Conservation (phyloP, 2,329 filamentous ascomycete species). For the Botrytis cinerea region DNA sequence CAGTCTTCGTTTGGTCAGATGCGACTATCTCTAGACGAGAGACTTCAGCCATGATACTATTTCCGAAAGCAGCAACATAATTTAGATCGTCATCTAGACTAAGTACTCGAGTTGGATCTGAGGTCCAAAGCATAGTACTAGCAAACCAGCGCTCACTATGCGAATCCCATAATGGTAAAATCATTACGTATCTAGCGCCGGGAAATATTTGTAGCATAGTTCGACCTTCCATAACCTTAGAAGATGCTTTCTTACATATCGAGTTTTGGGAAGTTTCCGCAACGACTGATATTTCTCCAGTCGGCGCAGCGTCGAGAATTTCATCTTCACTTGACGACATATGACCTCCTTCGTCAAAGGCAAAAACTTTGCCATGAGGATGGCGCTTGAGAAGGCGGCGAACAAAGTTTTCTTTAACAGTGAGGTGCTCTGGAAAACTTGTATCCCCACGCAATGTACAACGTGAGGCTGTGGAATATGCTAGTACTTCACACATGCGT, state of each 20-base stretch:
- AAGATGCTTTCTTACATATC: not conserved
- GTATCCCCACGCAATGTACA: slow-evolving; percentile 17
- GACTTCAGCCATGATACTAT: slow-evolving; percentile 55
- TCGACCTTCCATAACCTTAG: slow-evolving; percentile 12
- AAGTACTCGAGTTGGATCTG: slow-evolving; percentile 43
- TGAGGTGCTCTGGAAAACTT: slow-evolving; percentile 29
- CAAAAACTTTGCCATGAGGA: slow-evolving; percentile 37
- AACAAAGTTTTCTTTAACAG: slow-evolving; percentile 19
- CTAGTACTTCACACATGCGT: slow-evolving; percentile 32
- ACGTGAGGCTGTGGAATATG: slow-evolving; percentile 33
- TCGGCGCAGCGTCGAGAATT: not conserved
- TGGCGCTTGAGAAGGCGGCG: slow-evolving; percentile 28
- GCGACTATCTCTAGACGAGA: slow-evolving; percentile 52
- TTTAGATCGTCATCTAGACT: slow-evolving; percentile 42
- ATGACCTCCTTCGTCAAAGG: slow-evolving; percentile 34
- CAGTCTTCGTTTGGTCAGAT: slow-evolving; percentile 53
- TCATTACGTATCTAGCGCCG: slow-evolving; percentile 48
- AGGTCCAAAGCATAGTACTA: slow-evolving; percentile 51
- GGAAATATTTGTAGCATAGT: slow-evolving; percentile 40
- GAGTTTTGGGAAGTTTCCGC: not conserved
- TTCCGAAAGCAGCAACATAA: slow-evolving; percentile 46
- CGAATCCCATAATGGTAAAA: slow-evolving; percentile 52
- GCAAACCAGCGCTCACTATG: slow-evolving; percentile 49
- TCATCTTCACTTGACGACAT: slow-evolving; percentile 23
- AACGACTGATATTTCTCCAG: slow-evolving; percentile 1